Percentiles rank a stretch among this genome's conserved stretches.
Evolutionary conservation across 345 rosid genomes (phyloP).

Genomic region (Gossypium sturtianum): DNA sequence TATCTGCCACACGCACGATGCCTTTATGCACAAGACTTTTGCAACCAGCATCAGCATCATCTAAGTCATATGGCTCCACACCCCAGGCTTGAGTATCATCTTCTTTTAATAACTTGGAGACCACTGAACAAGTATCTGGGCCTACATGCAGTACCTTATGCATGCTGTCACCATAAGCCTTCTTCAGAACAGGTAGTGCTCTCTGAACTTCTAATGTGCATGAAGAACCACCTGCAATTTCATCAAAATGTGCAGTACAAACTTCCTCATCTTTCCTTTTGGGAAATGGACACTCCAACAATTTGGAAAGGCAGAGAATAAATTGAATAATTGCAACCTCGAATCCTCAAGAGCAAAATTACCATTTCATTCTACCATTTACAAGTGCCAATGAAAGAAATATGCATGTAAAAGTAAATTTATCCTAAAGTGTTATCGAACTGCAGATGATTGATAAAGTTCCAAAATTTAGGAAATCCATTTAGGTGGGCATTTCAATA

Average conservation of each 20-base stretch:
- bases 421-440: neutral
- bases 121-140: conserved; percentile 62
- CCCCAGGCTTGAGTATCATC: conserved; percentile 58
- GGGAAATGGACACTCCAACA: neutral
- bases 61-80: conserved; percentile 70
- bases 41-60: conserved; percentile 50
- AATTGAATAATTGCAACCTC: neutral
- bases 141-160: conserved; percentile 60
- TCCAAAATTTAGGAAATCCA: neutral
- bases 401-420: neutral
- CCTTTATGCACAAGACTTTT: conserved; percentile 50
- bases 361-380: neutral
- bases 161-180: conserved; percentile 66
- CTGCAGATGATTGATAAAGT: neutral
- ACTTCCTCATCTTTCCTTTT: neutral
- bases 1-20: conserved; percentile 53
- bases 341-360: neutral
- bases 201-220: conserved; percentile 55
- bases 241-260: conserved; percentile 5
- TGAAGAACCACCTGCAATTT: conserved; percentile 41
- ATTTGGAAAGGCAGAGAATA: neutral
- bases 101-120: conserved; percentile 53
- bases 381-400: neutral
- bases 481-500: neutral
- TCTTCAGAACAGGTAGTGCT: conserved; percentile 50